These are phyloP conservation scores for Coniochaeta pulveracea DNA, from an alignment of 2,329 filamentous ascomycete genomes.

Conservation along the genomic window DNA sequence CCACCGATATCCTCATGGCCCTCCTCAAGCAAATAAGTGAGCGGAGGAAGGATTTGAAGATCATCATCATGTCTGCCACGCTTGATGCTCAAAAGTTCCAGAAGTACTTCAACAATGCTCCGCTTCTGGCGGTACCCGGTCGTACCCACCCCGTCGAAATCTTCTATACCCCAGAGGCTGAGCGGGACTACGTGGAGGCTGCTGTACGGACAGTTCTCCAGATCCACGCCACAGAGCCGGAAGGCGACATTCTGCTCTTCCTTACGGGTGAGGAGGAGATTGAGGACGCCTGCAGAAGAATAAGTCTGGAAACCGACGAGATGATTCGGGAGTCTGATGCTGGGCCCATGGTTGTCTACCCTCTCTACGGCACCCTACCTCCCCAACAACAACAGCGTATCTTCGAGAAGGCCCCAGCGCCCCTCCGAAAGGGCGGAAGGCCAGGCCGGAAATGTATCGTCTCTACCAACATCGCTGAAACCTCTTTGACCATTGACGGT, in stretches of 20 bases:
- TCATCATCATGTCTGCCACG: constrained; percentile 98
- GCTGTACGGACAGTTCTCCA: constrained; percentile 90
- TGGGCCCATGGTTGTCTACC: constrained; percentile 81
- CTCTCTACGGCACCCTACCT: constrained; percentile 86
- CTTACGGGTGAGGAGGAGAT: constrained; percentile 98
- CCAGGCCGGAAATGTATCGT: constrained; percentile 92
- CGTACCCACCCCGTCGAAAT: constrained; percentile 96
- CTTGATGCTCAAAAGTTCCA: constrained; percentile 98
- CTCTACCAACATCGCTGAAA: constrained; percentile 97
- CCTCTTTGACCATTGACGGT: constrained; percentile 92
- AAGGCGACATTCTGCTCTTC: constrained; percentile 90
- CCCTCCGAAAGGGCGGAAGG: constrained; percentile 62
- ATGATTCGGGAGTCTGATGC: constrained; percentile 84
- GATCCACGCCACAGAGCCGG: constrained; percentile 85
- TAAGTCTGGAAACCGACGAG: constrained; percentile 81
- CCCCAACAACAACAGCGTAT: constrained; percentile 91
- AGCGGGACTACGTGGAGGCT: constrained; percentile 93
- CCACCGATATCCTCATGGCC: constrained; percentile 96
- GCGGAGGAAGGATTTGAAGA: constrained; percentile 81
- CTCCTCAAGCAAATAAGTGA: constrained; percentile 81
- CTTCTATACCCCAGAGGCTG: constrained; percentile 93
- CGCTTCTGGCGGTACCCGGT: constrained; percentile 85
- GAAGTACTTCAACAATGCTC: constrained; percentile 90
- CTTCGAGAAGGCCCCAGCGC: constrained; percentile 75
- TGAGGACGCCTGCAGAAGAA: constrained; percentile 89